Conservation (phyloP, 768 basidiomycete species). For the Phlegmacium glaucopus region DNA sequence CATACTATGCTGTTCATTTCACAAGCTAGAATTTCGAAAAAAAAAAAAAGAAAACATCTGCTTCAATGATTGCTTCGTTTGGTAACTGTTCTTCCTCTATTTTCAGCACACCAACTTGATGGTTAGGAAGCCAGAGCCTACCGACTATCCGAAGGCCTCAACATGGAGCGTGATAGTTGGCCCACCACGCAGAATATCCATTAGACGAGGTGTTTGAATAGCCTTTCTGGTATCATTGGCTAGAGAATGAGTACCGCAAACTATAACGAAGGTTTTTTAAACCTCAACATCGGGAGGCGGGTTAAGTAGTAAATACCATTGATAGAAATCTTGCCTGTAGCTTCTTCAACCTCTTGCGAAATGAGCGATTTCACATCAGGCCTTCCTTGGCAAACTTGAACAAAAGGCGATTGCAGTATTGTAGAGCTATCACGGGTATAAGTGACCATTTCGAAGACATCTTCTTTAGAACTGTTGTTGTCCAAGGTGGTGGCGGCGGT, state of each 20-base stretch:
- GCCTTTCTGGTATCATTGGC: too few species aligned
- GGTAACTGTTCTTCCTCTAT: too few species aligned
- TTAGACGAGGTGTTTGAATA: conserved; percentile 32
- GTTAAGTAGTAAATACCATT: conserved; percentile 30
- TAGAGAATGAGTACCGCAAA: conserved; percentile 46
- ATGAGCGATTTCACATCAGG: conserved; percentile 36
- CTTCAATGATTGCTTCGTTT: too few species aligned
- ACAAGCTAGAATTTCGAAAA: too few species aligned
- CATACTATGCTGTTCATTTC: too few species aligned
- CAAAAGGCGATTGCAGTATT: conserved; percentile 3
- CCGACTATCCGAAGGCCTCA: too few species aligned
- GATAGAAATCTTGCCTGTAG: conserved; percentile 40
- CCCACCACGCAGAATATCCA: conserved; percentile 40
- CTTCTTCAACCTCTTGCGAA: background rate
- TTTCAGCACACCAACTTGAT: too few species aligned
- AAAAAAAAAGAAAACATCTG: too few species aligned
- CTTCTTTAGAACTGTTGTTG: conserved; percentile 16
- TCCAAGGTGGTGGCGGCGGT: too few species aligned
- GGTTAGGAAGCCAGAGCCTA: background rate
- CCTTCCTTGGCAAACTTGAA: conserved; percentile 37
- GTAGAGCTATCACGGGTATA: background rate
- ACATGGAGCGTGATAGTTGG: conserved; percentile 18
- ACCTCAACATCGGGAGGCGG: too few species aligned
- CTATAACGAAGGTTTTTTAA: conserved; percentile 24
- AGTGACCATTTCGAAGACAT: conserved; percentile 12